Evolutionary conservation across 2,329 filamentous ascomycete genomes (phyloP), one percentile per base, ranked within the genome.

Genomic region (Fusarium multiceps): DNA sequence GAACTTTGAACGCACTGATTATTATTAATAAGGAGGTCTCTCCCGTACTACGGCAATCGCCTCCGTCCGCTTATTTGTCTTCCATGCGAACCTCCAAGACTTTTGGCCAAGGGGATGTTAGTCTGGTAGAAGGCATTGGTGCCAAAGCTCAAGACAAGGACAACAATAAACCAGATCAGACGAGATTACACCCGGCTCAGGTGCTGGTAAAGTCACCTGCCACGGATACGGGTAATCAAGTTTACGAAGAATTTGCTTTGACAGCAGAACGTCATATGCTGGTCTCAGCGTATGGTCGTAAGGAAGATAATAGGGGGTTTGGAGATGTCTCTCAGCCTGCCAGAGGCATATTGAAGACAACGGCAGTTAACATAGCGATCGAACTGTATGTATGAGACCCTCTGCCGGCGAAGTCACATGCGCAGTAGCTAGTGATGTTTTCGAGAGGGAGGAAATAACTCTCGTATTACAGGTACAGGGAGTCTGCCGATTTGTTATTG

Each of bases 381-480:
- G 23, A 20, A 47, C 18, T n/a, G 45, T n/a, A 37, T 11, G 34
- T 47, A 13, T 41, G 23, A 13, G 30, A n/a, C 60, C 16, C 60
- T 27, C 51, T 59, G 12, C 4, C 46, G 23, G 46, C 34, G 50
- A 25, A 8, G 13, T 37, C 41, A 42, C 32, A 51, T 58, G 53
- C 28, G 32, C 27, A 41, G 40, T 18, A 37, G 18, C 18, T 10
- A 37, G 34, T 37, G 18, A 20, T 40, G 55, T 48, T 59, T 25
- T 23, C n/a, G 9, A 37, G 42, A 57, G n/a, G 32, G 48, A n/a
- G 13, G 55, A 59, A 46, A 37, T 28, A 12, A 55, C 60, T 59
- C 30, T 48, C 48, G 63, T 66, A 66, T 49, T n/a, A 11, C 42
- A 48, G 62, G 46, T n/a, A 13, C 42, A 48, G 62, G 46, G 12